phyloP scores from a whole-genome alignment of 805 yeast genomes.

The Hanseniaspora mollemarum region DNA sequence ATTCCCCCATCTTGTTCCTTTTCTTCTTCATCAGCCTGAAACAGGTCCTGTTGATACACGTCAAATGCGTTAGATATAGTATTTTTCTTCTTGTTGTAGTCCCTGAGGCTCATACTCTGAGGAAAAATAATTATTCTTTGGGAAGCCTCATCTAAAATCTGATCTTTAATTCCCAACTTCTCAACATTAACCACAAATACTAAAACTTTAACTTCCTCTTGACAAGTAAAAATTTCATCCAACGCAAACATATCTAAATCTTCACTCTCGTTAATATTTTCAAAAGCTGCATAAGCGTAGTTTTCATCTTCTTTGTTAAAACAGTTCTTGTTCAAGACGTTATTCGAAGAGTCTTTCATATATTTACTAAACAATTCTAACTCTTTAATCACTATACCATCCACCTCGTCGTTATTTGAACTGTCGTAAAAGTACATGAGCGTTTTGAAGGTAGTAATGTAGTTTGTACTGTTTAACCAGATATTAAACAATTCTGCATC shows the following conservation, averaged over 20 bases:
- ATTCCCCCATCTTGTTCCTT: not conserved
- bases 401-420: slow-evolving; percentile 17
- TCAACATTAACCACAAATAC: slow-evolving; percentile 4
- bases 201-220: slow-evolving; percentile 3
- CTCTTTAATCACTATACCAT: slow-evolving; percentile 21
- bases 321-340: not conserved
- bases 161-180: not conserved
- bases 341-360: slow-evolving; percentile 4
- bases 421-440: slow-evolving; percentile 8
- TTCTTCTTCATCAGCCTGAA: not conserved
- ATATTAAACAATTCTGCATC: not conserved
- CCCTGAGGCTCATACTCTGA: not conserved
- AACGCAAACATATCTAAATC: not conserved
- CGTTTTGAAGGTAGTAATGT: slow-evolving; percentile 3
- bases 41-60: not conserved
- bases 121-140: slow-evolving; percentile 11
- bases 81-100: slow-evolving; percentile 5
- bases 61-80: not conserved
- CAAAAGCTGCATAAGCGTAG: not conserved
- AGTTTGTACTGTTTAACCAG: slow-evolving; percentile 11
- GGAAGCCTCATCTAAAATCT: not conserved
- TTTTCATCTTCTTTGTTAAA: not conserved
- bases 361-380: slow-evolving; percentile 3
- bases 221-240: slow-evolving; percentile 7
- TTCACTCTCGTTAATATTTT: not conserved